Conservation (phyloP, 2,329 filamentous ascomycete genomes). For the Paramyrothecium roridum region DNA sequence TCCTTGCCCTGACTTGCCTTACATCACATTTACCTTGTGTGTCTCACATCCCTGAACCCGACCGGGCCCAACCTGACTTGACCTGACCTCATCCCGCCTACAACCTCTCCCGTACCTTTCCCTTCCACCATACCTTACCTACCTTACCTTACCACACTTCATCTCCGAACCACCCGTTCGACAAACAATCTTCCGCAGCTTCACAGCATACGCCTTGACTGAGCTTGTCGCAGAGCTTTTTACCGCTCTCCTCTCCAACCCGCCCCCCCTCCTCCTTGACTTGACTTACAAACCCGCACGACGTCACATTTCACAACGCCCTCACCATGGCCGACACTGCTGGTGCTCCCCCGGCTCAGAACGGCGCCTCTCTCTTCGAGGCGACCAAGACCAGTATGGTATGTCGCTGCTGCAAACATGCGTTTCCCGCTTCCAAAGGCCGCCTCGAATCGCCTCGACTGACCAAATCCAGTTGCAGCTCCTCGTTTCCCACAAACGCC, state of each 20-base stretch:
- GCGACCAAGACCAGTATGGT: slow-evolving; percentile 54
- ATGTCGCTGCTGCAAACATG: slow-evolving; percentile 26
- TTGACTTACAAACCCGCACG: slow-evolving; percentile 11
- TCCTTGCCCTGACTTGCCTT: neutral
- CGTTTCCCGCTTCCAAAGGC: neutral
- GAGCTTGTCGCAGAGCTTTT: neutral
- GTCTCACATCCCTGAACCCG: neutral
- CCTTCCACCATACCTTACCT: neutral
- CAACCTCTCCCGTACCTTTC: neutral
- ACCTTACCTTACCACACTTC: neutral
- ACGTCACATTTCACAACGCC: slow-evolving; percentile 6
- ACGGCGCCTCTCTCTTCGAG: slow-evolving; percentile 43
- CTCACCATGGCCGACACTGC: slow-evolving; percentile 23
- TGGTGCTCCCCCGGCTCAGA: slow-evolving; percentile 27
- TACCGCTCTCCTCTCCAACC: slow-evolving; percentile 2
- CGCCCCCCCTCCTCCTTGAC: slow-evolving; percentile 5
- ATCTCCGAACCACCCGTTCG: neutral
- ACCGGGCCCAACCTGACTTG: neutral
- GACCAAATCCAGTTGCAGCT: neutral
- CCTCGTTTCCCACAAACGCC: neutral
- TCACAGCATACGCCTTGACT: neutral
- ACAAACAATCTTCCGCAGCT: neutral
- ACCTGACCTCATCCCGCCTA: neutral
- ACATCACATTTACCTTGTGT: too few relatives aligned
- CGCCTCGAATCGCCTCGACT: neutral